Percentiles rank a stretch among this genome's conserved stretches.
phyloP scores from a whole-genome alignment of 192 early-diverging fungal species.

The Phycomyces blakesleeanus region DNA sequence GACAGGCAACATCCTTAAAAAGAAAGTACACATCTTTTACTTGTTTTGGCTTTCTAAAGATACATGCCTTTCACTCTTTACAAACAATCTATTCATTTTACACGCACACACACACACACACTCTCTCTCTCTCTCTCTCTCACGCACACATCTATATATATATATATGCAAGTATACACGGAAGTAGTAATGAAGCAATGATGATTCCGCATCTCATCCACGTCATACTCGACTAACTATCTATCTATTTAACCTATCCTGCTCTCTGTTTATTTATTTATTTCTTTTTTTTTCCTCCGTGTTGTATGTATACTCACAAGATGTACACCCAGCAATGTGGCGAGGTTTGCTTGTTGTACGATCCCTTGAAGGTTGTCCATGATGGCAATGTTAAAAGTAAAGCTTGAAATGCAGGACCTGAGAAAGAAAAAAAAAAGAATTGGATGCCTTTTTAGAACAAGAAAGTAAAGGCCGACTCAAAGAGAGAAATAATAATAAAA shows the following conservation, averaged over 20 bases:
- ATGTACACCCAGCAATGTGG: constrained; percentile 29
- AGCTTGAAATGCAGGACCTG: constrained; percentile 11
- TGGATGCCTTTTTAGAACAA: not conserved
- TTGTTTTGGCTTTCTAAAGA: too few species aligned
- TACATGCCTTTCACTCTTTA: too few species aligned
- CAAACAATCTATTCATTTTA: too few species aligned
- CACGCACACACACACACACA: too few species aligned
- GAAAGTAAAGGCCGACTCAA: not conserved
- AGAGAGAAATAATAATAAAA: not conserved
- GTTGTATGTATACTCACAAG: constrained; percentile 19
- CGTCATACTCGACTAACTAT: not conserved
- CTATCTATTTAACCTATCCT: not conserved
- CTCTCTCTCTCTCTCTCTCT: too few species aligned
- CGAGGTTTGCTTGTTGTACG: constrained; percentile 29
- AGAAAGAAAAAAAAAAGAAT: constrained; percentile 7
- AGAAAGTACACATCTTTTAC: too few species aligned
- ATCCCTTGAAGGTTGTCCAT: constrained; percentile 29
- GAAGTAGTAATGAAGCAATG: too few species aligned
- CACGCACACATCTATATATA: too few species aligned
- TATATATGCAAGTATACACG: too few species aligned
- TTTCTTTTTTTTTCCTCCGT: not conserved
- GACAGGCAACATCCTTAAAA: too few species aligned
- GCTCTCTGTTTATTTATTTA: not conserved
- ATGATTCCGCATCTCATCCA: too few species aligned
- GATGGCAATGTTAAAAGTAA: not conserved